These are phyloP conservation scores for Lentinula aciculospora DNA, from an alignment of 768 basidiomycete genomes.

Conservation along the genomic window DNA sequence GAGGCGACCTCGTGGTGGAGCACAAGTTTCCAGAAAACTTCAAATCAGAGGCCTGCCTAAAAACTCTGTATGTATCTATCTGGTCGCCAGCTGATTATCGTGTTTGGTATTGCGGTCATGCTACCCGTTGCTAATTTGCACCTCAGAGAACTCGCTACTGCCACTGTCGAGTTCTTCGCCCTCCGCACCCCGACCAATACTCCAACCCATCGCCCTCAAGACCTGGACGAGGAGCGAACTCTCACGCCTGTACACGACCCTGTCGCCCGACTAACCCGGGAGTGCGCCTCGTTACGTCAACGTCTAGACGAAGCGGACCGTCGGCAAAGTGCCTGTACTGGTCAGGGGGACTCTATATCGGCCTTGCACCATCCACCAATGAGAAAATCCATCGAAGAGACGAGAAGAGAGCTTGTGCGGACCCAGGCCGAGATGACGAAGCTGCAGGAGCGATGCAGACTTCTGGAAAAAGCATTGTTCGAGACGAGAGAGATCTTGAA, in stretches of 20 bases:
- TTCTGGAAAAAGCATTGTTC: slow-evolving; percentile 57
- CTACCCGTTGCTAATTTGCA: slow-evolving; percentile 40
- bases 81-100: not conserved
- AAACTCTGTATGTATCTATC: not conserved
- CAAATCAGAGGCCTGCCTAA: not conserved
- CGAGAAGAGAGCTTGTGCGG: slow-evolving; percentile 49
- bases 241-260: slow-evolving; percentile 35
- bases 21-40: slow-evolving; percentile 1
- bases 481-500: slow-evolving; percentile 59
- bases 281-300: slow-evolving; percentile 40
- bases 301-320: slow-evolving; percentile 36
- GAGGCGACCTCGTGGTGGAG: slow-evolving; percentile 8
- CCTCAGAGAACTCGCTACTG: slow-evolving; percentile 44
- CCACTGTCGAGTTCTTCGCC: slow-evolving; percentile 56
- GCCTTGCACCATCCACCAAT: slow-evolving; percentile 34
- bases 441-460: slow-evolving; percentile 56
- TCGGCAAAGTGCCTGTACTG: slow-evolving; percentile 27
- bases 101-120: slow-evolving; percentile 27
- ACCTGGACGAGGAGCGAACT: slow-evolving; percentile 22
- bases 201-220: slow-evolving; percentile 19
- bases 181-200: slow-evolving; percentile 33
- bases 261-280: slow-evolving; percentile 31
- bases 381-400: slow-evolving; percentile 53
- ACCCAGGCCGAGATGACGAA: slow-evolving; percentile 48
- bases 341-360: slow-evolving; percentile 36